phyloP scores from a whole-genome alignment of 441 rosid genomes.

The Hura crepitans region DNA sequence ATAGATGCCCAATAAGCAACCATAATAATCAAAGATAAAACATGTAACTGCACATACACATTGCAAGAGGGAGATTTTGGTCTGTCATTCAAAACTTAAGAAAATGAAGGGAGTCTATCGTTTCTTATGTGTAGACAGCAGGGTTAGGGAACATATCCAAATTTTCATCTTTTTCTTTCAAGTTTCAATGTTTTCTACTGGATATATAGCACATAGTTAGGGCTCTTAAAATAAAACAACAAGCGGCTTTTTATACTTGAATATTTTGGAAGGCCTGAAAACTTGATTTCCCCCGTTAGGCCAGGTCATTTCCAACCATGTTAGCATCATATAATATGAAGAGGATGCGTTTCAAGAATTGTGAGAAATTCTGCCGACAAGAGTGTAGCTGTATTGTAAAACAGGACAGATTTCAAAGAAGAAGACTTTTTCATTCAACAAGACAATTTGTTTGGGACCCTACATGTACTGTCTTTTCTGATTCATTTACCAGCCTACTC shows the following conservation, averaged over 20 bases:
- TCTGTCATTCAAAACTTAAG: not conserved
- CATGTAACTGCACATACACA: not conserved
- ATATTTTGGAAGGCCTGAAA: not conserved
- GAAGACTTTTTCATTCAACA: not conserved
- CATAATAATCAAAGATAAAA: not conserved
- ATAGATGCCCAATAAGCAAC: slow-evolving; percentile 26
- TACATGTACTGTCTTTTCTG: not conserved
- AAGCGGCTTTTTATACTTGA: not conserved
- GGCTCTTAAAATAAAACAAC: slow-evolving; percentile 1
- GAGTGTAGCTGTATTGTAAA: not conserved
- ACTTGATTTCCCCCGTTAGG: not conserved
- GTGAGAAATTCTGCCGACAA: not conserved
- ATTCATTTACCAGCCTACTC: not conserved
- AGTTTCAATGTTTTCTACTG: not conserved
- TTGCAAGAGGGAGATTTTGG: not conserved
- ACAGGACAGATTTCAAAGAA: not conserved
- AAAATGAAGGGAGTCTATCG: too few relatives aligned
- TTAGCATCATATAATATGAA: not conserved
- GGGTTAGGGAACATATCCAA: too few relatives aligned
- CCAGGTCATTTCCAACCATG: not conserved
- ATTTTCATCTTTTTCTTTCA: not conserved
- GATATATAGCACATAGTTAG: not conserved
- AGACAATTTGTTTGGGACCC: not conserved
- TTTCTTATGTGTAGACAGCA: not conserved
- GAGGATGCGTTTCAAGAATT: slow-evolving; percentile 18